phyloP scores from a whole-genome alignment of 2,329 filamentous ascomycete species.

The Penicillium rolfsii region DNA sequence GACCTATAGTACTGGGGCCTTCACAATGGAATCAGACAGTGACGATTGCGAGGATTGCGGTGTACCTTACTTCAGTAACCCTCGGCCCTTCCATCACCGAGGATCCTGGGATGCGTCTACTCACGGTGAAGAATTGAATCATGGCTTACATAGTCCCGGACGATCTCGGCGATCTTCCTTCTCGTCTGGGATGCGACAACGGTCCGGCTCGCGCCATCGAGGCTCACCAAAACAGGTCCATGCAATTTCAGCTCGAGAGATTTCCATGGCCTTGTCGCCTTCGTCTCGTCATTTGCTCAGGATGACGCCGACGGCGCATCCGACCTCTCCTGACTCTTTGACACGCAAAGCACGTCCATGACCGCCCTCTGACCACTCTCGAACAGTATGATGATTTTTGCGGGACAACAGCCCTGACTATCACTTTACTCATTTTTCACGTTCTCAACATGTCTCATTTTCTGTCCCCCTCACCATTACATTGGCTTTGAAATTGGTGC shows the following conservation, averaged over 20 bases:
- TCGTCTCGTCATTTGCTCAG: constrained; percentile 30
- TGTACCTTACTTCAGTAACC: constrained; percentile 7
- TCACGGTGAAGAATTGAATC: constrained; percentile 3
- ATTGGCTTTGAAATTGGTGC: neutral
- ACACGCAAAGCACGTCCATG: constrained; percentile 17
- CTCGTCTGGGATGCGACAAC: constrained; percentile 20
- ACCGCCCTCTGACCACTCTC: constrained; percentile 12
- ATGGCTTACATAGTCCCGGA: constrained; percentile 17
- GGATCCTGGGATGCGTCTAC: constrained; percentile 20
- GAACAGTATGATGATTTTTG: constrained; percentile 5
- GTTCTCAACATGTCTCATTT: neutral
- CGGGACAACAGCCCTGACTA: neutral
- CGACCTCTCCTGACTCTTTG: constrained; percentile 22
- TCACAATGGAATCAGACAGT: constrained; percentile 24
- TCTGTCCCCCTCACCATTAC: neutral
- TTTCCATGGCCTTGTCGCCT: constrained; percentile 28
- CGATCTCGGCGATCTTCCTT: constrained; percentile 30
- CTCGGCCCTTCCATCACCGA: constrained; percentile 6
- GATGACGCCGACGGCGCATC: constrained; percentile 26
- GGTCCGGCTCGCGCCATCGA: constrained; percentile 11
- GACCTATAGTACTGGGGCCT: constrained; percentile 20
- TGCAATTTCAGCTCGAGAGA: constrained; percentile 20
- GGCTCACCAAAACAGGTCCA: constrained; percentile 22
- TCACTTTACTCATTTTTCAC: neutral
- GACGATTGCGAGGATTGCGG: constrained; percentile 28